Evolutionary conservation across 371 early-diverging fungal species (phyloP).

Genomic region (Mucor lusitanicus): DNA sequence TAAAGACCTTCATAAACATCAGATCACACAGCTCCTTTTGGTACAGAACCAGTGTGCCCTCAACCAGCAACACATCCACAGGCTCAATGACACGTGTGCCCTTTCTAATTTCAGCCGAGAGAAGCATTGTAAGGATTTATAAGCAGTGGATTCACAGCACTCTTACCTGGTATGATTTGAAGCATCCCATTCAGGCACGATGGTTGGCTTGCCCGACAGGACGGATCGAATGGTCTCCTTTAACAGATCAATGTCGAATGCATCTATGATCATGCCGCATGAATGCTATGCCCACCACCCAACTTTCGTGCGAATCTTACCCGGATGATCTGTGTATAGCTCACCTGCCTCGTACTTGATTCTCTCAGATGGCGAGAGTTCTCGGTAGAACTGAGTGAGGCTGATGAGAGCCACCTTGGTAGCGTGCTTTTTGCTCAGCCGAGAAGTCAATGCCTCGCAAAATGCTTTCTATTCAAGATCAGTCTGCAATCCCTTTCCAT

Average conservation of each 20-base stretch:
- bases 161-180: slow-evolving; percentile 45
- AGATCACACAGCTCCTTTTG: slow-evolving; percentile 51
- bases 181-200: slow-evolving; percentile 59
- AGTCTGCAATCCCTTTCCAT: neutral
- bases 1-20: slow-evolving; percentile 64
- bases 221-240: slow-evolving; percentile 45
- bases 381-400: slow-evolving; percentile 60
- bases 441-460: slow-evolving; percentile 26
- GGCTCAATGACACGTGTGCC: slow-evolving; percentile 35
- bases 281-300: neutral
- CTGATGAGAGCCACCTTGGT: slow-evolving; percentile 47
- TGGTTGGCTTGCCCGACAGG: slow-evolving; percentile 41
- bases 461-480: slow-evolving; percentile 24
- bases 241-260: slow-evolving; percentile 62
- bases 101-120: slow-evolving; percentile 17
- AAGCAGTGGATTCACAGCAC: neutral
- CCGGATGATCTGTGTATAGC: slow-evolving; percentile 55
- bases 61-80: slow-evolving; percentile 63
- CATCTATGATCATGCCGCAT: slow-evolving; percentile 29
- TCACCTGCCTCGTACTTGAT: slow-evolving; percentile 43
- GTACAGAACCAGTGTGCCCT: slow-evolving; percentile 66
- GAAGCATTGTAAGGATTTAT: neutral
- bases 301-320: slow-evolving; percentile 23
- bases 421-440: slow-evolving; percentile 27
- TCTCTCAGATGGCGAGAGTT: slow-evolving; percentile 47